Conservation (phyloP, 768 basidiomycete genomes). For the Trichaptum fuscoviolaceum region DNA sequence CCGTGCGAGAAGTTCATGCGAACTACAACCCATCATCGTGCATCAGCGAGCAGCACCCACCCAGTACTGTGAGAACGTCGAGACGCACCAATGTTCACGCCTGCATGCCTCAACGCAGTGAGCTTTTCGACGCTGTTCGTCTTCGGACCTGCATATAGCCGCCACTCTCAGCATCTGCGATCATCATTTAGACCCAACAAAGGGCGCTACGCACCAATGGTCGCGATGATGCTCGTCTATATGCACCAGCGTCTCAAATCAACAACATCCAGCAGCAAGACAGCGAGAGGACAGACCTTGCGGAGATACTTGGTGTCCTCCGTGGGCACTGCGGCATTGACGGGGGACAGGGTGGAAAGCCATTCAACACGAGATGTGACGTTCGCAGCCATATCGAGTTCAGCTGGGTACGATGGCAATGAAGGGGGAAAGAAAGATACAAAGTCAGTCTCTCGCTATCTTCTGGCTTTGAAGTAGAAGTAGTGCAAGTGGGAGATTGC, state of each 20-base stretch:
- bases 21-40: slow-evolving; percentile 42
- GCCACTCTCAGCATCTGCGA: slow-evolving; percentile 5
- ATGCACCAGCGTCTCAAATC: slow-evolving; percentile 12
- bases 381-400: neutral
- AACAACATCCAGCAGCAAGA: slow-evolving; percentile 5
- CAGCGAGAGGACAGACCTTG: slow-evolving; percentile 56
- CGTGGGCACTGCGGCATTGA: slow-evolving; percentile 62
- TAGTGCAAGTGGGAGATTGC: neutral
- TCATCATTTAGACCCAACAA: slow-evolving; percentile 5
- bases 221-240: slow-evolving; percentile 98
- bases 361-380: slow-evolving; percentile 78
- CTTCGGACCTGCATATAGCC: slow-evolving; percentile 71
- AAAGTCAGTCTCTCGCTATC: neutral
- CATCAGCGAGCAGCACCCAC: slow-evolving; percentile 1
- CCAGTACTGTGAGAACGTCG: slow-evolving; percentile 4
- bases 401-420: neutral
- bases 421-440: neutral
- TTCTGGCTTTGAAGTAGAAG: neutral
- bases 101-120: slow-evolving; percentile 75
- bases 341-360: slow-evolving; percentile 77
- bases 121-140: slow-evolving; percentile 90
- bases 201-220: slow-evolving; percentile 65
- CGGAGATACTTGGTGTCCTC: slow-evolving; percentile 82
- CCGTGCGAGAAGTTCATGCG: slow-evolving; percentile 99
- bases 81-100: slow-evolving; percentile 92